Evolutionary conservation across 305 asterid species (phyloP), one percentile per base, ranked within the genome.

Genomic region (Petunia hybrid): DNA sequence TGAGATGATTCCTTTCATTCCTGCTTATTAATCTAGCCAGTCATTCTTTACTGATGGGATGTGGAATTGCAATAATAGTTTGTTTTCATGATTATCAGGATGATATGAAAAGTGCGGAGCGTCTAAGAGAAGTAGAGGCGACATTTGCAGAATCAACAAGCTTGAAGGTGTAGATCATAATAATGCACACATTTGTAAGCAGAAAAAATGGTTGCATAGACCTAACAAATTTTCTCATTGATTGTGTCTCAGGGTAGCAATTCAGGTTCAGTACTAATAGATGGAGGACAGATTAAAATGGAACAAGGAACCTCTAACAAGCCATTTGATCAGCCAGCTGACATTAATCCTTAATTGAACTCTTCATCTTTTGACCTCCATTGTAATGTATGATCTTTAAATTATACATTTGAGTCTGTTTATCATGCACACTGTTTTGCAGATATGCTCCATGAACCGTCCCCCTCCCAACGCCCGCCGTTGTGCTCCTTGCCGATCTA

Each of bases 281-380:
- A 76, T 80, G 88, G 84, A 51, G 43, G 82, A 36, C 86, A 76
- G 35, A 75, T 83, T 6, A 73, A 73, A 51, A n/a, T 51, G 78
- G 78, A 73, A 82, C 70, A 67, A 39, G 89, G 89, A 69, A 84
- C 69, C 82, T 78, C 89, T 22, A 82, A 79, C 83, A 84, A 85
- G 81, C 84, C 85, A 65, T 83, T 82, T 78, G 87, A 81, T 83
- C 86, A 71, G n/a, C 68, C 86, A 53, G 74, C 63, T 76, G 85
- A 82, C 8, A 78, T 46, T 14, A 80, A 77, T 61, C 78, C 83
- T 12, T 82, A 63, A 83, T 39, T 48, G 6, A 64, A 78, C 71
- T 59, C 61, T 35, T 53, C 10, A 35, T 22, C 71, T 64, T 41
- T 63, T 77, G 2, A 62, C 31, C 57, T 43, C 42, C 6, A 41